A percentile compares a stretch with the other conserved stretches of the same genome.
These are phyloP conservation scores for Agrocybe chaxingu DNA, from an alignment of 768 basidiomycete species.

Conservation along the genomic window DNA sequence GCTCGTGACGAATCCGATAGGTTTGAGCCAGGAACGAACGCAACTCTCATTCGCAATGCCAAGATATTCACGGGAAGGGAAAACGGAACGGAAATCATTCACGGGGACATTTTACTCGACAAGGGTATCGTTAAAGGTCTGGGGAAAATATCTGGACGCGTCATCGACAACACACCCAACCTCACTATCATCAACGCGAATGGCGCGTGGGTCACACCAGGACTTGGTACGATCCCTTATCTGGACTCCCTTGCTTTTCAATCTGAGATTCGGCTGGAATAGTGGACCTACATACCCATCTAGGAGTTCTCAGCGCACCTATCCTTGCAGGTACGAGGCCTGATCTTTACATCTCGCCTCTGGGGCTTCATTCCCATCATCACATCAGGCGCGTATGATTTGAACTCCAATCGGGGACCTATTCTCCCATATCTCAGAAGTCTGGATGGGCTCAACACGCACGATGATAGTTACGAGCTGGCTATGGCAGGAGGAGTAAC, in stretches of 20 bases:
- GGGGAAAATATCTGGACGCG: conserved; percentile 44
- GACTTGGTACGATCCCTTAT: conserved; percentile 41
- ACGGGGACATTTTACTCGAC: conserved; percentile 68
- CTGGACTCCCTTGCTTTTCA: conserved; percentile 7
- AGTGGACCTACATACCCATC: conserved; percentile 79
- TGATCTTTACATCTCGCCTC: neutral
- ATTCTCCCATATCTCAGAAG: conserved; percentile 77
- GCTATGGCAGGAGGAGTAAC: conserved; percentile 89
- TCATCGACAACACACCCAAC: conserved; percentile 37
- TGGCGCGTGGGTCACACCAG: conserved; percentile 69
- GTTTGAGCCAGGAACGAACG: conserved; percentile 60
- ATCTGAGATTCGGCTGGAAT: conserved; percentile 2
- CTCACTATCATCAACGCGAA: conserved; percentile 56
- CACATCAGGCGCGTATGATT: conserved; percentile 45
- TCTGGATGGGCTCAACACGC: conserved; percentile 84
- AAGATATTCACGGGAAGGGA: conserved; percentile 61
- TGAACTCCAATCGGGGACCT: conserved; percentile 65
- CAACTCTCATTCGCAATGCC: conserved; percentile 70
- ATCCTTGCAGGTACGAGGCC: conserved; percentile 35
- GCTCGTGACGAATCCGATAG: conserved; percentile 56
- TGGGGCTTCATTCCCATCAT: neutral
- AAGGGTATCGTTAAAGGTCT: conserved; percentile 59
- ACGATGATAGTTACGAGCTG: conserved; percentile 71
- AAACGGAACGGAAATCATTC: conserved; percentile 50
- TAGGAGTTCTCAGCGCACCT: conserved; percentile 72